Evolutionary conservation across 192 early-diverging fungal species (phyloP).

Genomic region (Chytriomyces confervae): DNA sequence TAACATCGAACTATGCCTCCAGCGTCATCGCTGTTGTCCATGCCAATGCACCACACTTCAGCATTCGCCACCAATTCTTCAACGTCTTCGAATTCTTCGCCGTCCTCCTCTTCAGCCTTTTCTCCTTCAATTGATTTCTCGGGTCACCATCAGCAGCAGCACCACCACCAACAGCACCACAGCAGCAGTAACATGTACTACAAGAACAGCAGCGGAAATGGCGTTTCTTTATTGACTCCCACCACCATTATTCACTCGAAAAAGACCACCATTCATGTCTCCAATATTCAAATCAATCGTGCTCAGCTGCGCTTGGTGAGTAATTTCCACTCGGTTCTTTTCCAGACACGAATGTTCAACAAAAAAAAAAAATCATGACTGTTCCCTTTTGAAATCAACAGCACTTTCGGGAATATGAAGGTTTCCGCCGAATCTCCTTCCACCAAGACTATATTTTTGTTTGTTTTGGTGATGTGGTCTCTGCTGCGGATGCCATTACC

Average conservation of each 20-base stretch:
- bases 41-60: background rate
- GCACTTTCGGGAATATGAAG: constrained; percentile 45
- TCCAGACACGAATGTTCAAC: background rate
- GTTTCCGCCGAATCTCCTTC: constrained; percentile 51
- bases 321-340: background rate
- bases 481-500: constrained; percentile 46
- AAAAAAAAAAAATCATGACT: background rate
- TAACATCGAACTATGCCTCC: no score
- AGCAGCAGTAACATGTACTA: constrained; percentile 4
- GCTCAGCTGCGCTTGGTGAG: constrained; percentile 38
- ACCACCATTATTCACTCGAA: constrained; percentile 27
- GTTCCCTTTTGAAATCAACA: constrained; percentile 10
- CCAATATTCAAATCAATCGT: constrained; percentile 47
- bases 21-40: no score
- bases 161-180: background rate
- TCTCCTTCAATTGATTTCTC: background rate
- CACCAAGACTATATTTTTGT: constrained; percentile 52
- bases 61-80: constrained; percentile 7
- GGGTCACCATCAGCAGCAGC: background rate
- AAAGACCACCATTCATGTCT: constrained; percentile 55
- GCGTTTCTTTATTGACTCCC: constrained; percentile 4
- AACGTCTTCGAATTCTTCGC: constrained; percentile 6
- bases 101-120: constrained; percentile 12
- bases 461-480: constrained; percentile 44
- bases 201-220: background rate